These are phyloP conservation scores for Pelargonium australe DNA, from an alignment of 441 rosid genomes.

Conservation along the genomic window DNA sequence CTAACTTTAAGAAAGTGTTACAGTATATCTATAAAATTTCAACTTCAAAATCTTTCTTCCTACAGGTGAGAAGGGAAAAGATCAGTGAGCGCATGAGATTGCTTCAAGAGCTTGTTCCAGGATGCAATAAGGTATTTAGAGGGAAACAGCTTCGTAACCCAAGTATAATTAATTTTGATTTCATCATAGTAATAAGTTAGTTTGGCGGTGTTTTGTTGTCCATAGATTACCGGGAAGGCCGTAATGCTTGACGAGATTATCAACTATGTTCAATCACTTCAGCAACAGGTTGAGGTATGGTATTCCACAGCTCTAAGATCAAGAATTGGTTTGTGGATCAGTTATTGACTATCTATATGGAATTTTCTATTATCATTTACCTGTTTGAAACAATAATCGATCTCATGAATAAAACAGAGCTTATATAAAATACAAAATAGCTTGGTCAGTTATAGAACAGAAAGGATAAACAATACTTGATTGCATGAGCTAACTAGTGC, in stretches of 20 bases:
- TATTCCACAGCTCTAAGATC: not conserved
- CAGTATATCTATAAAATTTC: slow-evolving; percentile 13
- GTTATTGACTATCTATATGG: too few relatives aligned
- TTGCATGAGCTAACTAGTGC: too few relatives aligned
- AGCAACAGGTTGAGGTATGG: slow-evolving; percentile 73
- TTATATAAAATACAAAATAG: too few relatives aligned
- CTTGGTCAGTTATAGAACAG: too few relatives aligned
- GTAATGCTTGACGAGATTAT: slow-evolving; percentile 82
- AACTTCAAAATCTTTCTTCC: slow-evolving; percentile 13
- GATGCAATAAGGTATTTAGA: slow-evolving; percentile 59
- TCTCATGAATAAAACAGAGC: too few relatives aligned
- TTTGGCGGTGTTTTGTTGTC: too few relatives aligned
- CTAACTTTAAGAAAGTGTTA: not conserved
- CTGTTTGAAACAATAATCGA: too few relatives aligned
- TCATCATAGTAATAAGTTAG: slow-evolving; percentile 16
- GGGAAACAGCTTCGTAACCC: slow-evolving; percentile 6
- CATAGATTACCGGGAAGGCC: slow-evolving; percentile 78
- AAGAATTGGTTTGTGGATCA: too few relatives aligned
- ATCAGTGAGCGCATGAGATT: slow-evolving; percentile 70
- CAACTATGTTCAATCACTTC: slow-evolving; percentile 72
- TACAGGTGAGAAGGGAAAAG: slow-evolving; percentile 70
- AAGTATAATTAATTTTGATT: not conserved
- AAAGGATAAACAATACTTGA: too few relatives aligned
- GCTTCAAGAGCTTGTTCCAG: slow-evolving; percentile 77
- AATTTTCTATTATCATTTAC: too few relatives aligned